Percentiles rank a stretch among this genome's conserved stretches.
phyloP scores from a whole-genome alignment of 345 rosid genomes.

The Xanthoceras sorbifolium region DNA sequence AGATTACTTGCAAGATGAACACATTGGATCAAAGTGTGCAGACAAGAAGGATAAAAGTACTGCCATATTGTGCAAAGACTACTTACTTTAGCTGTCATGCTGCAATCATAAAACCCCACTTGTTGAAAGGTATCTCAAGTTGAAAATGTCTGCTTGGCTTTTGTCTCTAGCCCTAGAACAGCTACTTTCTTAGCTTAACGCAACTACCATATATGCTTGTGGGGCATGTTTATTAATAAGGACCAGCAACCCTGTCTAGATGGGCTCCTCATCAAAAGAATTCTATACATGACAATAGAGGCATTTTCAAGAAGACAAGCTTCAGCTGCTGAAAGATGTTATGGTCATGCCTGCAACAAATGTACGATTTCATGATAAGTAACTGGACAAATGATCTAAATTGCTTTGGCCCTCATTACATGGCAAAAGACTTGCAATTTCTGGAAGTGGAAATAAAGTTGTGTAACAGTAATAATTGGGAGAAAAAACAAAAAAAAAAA shows the following conservation, averaged over 20 bases:
- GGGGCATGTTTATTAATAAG: constrained; percentile 19
- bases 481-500: too few species aligned
- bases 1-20: constrained; percentile 5
- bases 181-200: constrained; percentile 25
- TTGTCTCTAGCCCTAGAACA: constrained; percentile 32
- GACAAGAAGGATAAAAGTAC: constrained; percentile 8
- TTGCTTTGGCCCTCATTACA: constrained; percentile 14
- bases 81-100: background rate
- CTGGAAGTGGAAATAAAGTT: constrained; percentile 3
- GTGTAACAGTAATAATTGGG: too few species aligned
- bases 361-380: constrained; percentile 12
- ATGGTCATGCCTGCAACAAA: constrained; percentile 21
- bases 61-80: background rate
- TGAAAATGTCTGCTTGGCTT: constrained; percentile 18
- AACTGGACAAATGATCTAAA: constrained; percentile 11
- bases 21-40: background rate
- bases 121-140: constrained; percentile 3
- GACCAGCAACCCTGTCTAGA: constrained; percentile 17
- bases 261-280: constrained; percentile 12
- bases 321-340: constrained; percentile 19
- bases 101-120: constrained; percentile 10
- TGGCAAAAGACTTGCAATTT: constrained; percentile 1
- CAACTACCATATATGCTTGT: constrained; percentile 20
- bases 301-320: constrained; percentile 8
- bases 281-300: constrained; percentile 8